Conservation (phyloP, 208 protist genomes). For the Trypanosoma theileri region DNA sequence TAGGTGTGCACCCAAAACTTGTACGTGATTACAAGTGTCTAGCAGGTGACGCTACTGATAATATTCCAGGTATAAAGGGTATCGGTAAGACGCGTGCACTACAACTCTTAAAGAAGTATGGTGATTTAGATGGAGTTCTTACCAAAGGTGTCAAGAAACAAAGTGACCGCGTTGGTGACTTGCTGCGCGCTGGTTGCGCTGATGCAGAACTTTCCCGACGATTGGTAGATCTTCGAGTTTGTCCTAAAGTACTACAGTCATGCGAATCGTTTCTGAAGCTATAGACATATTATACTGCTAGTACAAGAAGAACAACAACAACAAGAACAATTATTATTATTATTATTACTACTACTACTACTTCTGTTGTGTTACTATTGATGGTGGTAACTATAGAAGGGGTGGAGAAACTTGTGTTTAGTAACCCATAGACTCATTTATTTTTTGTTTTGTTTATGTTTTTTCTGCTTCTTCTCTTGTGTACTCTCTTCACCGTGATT, state of each 20-base stretch:
- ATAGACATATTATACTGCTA: slow-evolving; percentile 18
- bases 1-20: slow-evolving; percentile 83
- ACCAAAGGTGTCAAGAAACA: slow-evolving; percentile 65
- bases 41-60: slow-evolving; percentile 82
- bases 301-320: too few relatives aligned
- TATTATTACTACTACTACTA: too few relatives aligned
- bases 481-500: too few relatives aligned
- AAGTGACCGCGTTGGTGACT: slow-evolving; percentile 53
- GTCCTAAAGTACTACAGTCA: slow-evolving; percentile 67
- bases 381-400: too few relatives aligned
- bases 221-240: slow-evolving; percentile 83
- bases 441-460: too few relatives aligned
- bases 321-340: too few relatives aligned
- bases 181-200: slow-evolving; percentile 50
- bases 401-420: too few relatives aligned
- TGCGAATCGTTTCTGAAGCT: slow-evolving; percentile 75
- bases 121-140: slow-evolving; percentile 81
- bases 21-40: slow-evolving; percentile 88
- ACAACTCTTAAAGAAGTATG: slow-evolving; percentile 88
- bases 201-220: slow-evolving; percentile 66
- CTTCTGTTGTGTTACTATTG: too few relatives aligned
- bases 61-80: slow-evolving; percentile 85
- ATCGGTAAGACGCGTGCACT: slow-evolving; percentile 80
- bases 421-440: too few relatives aligned
- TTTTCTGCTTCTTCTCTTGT: too few relatives aligned